Evolutionary conservation across 2,329 filamentous ascomycete genomes (phyloP).

Genomic region (Fusarium humuli): DNA sequence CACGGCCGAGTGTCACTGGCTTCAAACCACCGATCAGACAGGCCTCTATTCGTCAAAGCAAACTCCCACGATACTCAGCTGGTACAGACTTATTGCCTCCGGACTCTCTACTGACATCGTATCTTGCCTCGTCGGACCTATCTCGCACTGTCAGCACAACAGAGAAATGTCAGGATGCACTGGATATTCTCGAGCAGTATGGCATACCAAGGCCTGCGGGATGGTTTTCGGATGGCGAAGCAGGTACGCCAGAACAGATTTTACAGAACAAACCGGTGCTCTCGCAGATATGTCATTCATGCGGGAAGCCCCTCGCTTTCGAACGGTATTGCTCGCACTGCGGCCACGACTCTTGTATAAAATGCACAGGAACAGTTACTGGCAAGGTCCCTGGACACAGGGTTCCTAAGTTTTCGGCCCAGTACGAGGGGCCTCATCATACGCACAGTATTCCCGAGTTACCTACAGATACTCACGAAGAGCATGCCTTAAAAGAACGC

Average conservation of each 20-base stretch:
- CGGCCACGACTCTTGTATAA: slow-evolving; percentile 62
- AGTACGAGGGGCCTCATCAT: slow-evolving; percentile 13
- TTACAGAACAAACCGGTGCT: slow-evolving; percentile 35
- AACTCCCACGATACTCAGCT: slow-evolving; percentile 1
- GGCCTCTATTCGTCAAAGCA: not conserved
- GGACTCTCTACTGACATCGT: slow-evolving; percentile 6
- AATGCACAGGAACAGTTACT: slow-evolving; percentile 56
- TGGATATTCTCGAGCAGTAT: slow-evolving; percentile 61
- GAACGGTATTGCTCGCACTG: slow-evolving; percentile 60
- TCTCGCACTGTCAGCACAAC: slow-evolving; percentile 50
- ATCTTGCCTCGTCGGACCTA: slow-evolving; percentile 26
- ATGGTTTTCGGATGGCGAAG: slow-evolving; percentile 59
- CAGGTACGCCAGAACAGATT: slow-evolving; percentile 12
- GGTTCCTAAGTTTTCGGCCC: not conserved
- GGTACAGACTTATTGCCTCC: slow-evolving; percentile 7
- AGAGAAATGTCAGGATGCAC: slow-evolving; percentile 56
- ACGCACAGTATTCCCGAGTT: slow-evolving; percentile 4
- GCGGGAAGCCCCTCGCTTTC: slow-evolving; percentile 55
- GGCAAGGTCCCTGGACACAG: slow-evolving; percentile 16
- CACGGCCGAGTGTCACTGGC: slow-evolving; percentile 23
- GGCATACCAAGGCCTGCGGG: slow-evolving; percentile 59
- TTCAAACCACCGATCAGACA: slow-evolving; percentile 10
- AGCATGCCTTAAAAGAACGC: slow-evolving; percentile 2
- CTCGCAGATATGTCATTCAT: slow-evolving; percentile 62
- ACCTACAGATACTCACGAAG: not conserved